Conservation (phyloP, 2,329 filamentous ascomycete species). For the Escovopsis sp. region DNA sequence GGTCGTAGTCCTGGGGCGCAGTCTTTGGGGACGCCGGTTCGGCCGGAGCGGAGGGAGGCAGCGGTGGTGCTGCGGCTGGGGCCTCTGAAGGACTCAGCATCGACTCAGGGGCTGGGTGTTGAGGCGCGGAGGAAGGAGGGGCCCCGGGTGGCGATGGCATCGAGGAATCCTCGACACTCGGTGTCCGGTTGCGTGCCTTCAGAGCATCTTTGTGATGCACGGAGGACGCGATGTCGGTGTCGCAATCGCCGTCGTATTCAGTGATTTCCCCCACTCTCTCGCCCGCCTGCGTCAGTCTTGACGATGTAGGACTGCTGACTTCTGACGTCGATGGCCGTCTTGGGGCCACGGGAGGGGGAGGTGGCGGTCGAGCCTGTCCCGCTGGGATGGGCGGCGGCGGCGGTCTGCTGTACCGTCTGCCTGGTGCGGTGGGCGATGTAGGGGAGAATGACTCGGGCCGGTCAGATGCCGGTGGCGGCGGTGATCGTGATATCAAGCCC, state of each 20-base stretch:
- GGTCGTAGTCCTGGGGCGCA: slow-evolving; percentile 58
- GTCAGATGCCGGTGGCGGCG: slow-evolving; percentile 16
- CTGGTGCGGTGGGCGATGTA: slow-evolving; percentile 28
- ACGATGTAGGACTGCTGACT: slow-evolving; percentile 28
- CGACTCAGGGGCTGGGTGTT: slow-evolving; percentile 38
- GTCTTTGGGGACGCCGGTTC: slow-evolving; percentile 17
- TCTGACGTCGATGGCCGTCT: slow-evolving; percentile 48
- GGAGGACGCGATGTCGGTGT: slow-evolving; percentile 90
- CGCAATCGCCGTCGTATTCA: slow-evolving; percentile 95
- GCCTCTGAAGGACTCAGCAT: slow-evolving; percentile 53
- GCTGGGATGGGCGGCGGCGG: slow-evolving; percentile 49
- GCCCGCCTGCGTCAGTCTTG: slow-evolving; percentile 28
- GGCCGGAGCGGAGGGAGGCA: slow-evolving; percentile 27
- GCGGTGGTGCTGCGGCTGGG: slow-evolving; percentile 56
- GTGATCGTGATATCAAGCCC: slow-evolving; percentile 17
- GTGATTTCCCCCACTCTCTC: slow-evolving; percentile 66
- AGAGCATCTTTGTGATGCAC: slow-evolving; percentile 89
- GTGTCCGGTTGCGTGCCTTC: slow-evolving; percentile 64
- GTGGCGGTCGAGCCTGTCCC: slow-evolving; percentile 46
- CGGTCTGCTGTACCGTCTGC: slow-evolving; percentile 40
- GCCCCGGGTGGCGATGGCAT: slow-evolving; percentile 41
- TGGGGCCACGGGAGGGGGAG: slow-evolving; percentile 42
- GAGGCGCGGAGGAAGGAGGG: slow-evolving; percentile 48
- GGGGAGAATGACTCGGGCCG: slow-evolving; percentile 27
- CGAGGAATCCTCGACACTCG: slow-evolving; percentile 58